These are phyloP conservation scores for Microsporum canis DNA, from an alignment of 2,329 filamentous ascomycete genomes.

Conservation along the genomic window DNA sequence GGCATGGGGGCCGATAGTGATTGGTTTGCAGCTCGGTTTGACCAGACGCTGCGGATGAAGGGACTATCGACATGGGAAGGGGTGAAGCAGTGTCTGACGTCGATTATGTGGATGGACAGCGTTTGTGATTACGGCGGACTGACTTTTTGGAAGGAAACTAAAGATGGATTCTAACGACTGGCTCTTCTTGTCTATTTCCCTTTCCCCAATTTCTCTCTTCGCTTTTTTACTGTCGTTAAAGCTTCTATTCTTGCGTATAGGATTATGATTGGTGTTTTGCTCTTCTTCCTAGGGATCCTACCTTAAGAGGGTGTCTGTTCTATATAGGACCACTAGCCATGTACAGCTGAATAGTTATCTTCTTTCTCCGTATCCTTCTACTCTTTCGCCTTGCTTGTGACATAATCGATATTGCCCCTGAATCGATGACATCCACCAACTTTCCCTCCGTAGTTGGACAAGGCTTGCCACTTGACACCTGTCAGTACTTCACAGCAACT, in stretches of 20 bases:
- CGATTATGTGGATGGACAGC: slow-evolving; percentile 27
- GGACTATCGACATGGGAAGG: slow-evolving; percentile 20
- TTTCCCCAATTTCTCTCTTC: background rate
- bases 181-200: background rate
- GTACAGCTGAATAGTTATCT: background rate
- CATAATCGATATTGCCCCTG: background rate
- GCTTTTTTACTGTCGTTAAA: background rate
- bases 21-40: slow-evolving; percentile 25
- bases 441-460: background rate
- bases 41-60: slow-evolving; percentile 13
- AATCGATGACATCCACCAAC: background rate
- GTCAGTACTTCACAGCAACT: background rate
- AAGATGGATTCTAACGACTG: background rate
- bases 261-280: background rate
- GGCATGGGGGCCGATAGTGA: slow-evolving; percentile 19
- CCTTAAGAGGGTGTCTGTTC: background rate
- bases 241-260: background rate
- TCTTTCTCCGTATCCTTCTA: background rate
- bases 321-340: background rate
- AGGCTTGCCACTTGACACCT: background rate
- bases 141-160: slow-evolving; percentile 21
- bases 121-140: slow-evolving; percentile 25
- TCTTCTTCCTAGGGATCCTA: background rate
- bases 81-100: slow-evolving; percentile 18
- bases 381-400: background rate